A percentile compares a stretch with the other conserved stretches of the same genome.
phyloP scores from a whole-genome alignment of 345 rosid genomes.

The Melaleuca quinquenervia region DNA sequence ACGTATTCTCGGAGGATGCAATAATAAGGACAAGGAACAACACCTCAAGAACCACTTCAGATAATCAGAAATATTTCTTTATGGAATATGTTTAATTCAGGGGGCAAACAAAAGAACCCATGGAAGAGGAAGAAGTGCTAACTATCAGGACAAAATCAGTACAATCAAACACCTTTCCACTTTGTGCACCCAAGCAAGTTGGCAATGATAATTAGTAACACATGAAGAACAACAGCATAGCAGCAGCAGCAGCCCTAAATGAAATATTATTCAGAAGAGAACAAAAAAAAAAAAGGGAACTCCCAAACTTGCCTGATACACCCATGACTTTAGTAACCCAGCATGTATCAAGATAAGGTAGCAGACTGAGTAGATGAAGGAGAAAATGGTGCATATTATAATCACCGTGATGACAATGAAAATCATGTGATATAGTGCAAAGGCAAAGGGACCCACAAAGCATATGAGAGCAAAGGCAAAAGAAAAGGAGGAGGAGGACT shows the following conservation, averaged over 20 bases:
- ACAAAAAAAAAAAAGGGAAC: background rate
- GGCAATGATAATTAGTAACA: background rate
- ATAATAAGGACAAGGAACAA: background rate
- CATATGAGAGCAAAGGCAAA: slow-evolving; percentile 7
- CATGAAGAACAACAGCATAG: background rate
- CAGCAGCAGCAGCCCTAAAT: background rate
- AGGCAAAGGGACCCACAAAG: slow-evolving; percentile 45
- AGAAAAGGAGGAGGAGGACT: background rate
- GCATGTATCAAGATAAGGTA: slow-evolving; percentile 9
- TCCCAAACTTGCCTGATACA: slow-evolving; percentile 20
- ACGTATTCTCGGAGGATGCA: background rate
- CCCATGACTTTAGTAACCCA: slow-evolving; percentile 24
- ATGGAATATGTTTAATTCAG: background rate
- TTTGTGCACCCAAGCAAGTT: background rate
- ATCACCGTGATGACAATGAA: slow-evolving; percentile 6
- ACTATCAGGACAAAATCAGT: background rate
- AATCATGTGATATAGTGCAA: slow-evolving; percentile 11
- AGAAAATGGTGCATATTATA: slow-evolving; percentile 14
- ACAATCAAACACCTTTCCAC: background rate
- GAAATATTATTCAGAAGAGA: background rate
- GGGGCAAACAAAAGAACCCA: background rate
- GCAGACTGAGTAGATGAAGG: slow-evolving; percentile 8
- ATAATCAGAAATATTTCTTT: background rate
- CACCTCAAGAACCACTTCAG: background rate
- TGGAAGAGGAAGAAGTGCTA: background rate